Conservation (phyloP, 257 asterid genomes). For the Nicotiana benthamiana region DNA sequence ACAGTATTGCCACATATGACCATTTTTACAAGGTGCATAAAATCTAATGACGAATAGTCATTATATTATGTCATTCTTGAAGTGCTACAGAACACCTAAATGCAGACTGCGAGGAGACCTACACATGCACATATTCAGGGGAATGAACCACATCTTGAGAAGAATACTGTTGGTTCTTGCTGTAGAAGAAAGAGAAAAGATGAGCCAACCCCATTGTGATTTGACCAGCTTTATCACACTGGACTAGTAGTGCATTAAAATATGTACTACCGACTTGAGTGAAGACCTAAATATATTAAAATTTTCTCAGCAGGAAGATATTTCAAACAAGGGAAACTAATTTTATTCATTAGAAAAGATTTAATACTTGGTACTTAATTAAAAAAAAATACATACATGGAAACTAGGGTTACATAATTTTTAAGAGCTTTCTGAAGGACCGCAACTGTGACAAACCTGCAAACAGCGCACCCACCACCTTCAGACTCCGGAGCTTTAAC, state of each 20-base stretch:
- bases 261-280: background rate
- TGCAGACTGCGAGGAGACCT: background rate
- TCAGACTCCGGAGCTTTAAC: slow-evolving; percentile 79
- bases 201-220: background rate
- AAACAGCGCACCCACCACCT: slow-evolving; percentile 92
- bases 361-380: background rate
- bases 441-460: slow-evolving; percentile 57
- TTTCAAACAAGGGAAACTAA: background rate
- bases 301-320: background rate
- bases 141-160: background rate
- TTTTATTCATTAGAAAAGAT: background rate
- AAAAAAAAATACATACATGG: background rate
- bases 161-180: background rate
- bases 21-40: background rate
- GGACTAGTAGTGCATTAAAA: background rate
- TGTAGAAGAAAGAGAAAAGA: background rate
- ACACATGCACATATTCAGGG: background rate
- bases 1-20: background rate
- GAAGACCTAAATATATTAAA: background rate
- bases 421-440: background rate
- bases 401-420: background rate
- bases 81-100: background rate
- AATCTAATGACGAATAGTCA: background rate
- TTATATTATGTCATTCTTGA: background rate
- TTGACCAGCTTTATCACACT: background rate